Base-by-base conservation (phyloP, 306 rosid genomes). In the Purshia tridentata region DNA sequence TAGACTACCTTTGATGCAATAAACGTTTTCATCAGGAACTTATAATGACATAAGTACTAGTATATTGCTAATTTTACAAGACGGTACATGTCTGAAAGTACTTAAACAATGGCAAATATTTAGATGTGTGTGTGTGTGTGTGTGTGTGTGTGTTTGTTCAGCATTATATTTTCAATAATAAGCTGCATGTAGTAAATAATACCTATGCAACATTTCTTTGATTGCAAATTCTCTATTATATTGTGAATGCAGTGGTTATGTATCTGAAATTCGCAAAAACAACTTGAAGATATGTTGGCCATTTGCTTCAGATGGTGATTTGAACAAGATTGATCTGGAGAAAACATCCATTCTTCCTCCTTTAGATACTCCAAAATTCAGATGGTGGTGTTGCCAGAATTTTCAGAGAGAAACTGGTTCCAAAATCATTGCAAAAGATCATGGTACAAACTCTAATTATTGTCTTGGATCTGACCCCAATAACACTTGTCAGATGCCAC, bases 271-370 rank as follows among this genome's bases (percentile, higher is more conserved):
- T 70, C 91, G 89, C 29, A 80, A 81, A 73, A 90, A 90, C 66
- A 90, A 95, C 86, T 84, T 93, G 98, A 90, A 87, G 82, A 59
- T 57, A 18, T 90, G 98, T 74, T 92, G 91, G 87, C 99, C 99
- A 68, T 95, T 95, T 83, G 81, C 83, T 67, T 61, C 81, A 67
- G 81, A 83, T 60, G 79, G 80, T 46, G 80, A 75, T 49, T 45
- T 44, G 16, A 56, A 44, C 51, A 88, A 84, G 61, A 79, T 83
- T 53, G 84, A 85, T 29, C 76, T 45, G 76, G 76, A 84, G 78
- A 82, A 63, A 76, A 68, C 62, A 67, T 82, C 87, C 29, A 63
- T 80, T 58, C 81, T 86, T 78, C 95, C 92, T 44, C 86, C 88
- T 47, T 65, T 83, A 67, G 84, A 84, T 59, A 78, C 81, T 58